Conservation (phyloP, 2,329 filamentous ascomycete genomes). For the Neonectria coccinea region DNA sequence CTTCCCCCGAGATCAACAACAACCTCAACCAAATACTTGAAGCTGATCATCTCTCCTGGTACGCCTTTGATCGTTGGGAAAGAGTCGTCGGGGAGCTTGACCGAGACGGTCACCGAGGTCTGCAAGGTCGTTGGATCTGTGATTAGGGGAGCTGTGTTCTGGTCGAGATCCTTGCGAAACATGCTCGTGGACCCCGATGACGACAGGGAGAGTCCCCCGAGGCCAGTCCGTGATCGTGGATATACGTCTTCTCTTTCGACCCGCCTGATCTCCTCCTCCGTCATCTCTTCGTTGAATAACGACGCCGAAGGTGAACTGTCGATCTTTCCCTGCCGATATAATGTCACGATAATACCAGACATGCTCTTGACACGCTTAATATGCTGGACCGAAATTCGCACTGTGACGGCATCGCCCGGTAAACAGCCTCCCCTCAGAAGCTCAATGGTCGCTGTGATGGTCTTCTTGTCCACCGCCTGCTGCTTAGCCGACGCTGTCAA, state of each 20-base stretch:
- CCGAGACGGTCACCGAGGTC: constrained; percentile 82
- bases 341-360: constrained; percentile 90
- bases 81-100: constrained; percentile 88
- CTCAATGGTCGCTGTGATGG: constrained; percentile 88
- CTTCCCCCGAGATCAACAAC: constrained; percentile 93
- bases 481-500: constrained; percentile 53
- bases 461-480: constrained; percentile 71
- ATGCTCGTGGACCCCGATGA: constrained; percentile 88
- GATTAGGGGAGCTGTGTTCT: constrained; percentile 88
- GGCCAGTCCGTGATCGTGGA: constrained; percentile 85
- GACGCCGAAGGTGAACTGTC: constrained; percentile 75
- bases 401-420: constrained; percentile 83
- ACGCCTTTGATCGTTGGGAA: constrained; percentile 93
- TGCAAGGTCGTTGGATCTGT: constrained; percentile 84
- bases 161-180: constrained; percentile 95
- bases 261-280: constrained; percentile 74
- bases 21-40: constrained; percentile 93
- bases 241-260: constrained; percentile 85
- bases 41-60: constrained; percentile 93
- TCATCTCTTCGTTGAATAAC: constrained; percentile 62
- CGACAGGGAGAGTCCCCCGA: constrained; percentile 87
- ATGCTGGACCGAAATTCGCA: constrained; percentile 86
- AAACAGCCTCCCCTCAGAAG: constrained; percentile 85
- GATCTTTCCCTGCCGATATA: constrained; percentile 91
- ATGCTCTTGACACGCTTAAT: constrained; percentile 91